Conservation (phyloP, 345 rosid genomes). For the Durio zibethinus region DNA sequence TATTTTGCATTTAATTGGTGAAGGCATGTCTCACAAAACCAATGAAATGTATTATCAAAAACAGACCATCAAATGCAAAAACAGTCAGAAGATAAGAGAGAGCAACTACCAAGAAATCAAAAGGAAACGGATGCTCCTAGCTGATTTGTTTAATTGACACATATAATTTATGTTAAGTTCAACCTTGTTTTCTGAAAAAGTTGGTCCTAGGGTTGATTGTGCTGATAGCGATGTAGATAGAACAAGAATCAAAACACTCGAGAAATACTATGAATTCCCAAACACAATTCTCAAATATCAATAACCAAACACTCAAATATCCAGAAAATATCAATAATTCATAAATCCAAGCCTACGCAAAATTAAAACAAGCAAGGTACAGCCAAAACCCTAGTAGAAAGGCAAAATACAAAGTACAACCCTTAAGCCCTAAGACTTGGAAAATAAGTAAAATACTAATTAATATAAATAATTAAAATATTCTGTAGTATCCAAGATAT, state of each 20-base stretch:
- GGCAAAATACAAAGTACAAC: background rate
- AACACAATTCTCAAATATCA: too few species aligned
- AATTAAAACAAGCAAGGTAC: too few species aligned
- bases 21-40: background rate
- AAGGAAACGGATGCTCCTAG: background rate
- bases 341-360: too few species aligned
- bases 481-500: too few species aligned
- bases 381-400: too few species aligned
- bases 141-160: background rate
- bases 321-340: too few species aligned
- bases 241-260: background rate
- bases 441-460: too few species aligned
- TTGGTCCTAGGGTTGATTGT: background rate
- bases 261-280: background rate
- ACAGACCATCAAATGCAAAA: background rate
- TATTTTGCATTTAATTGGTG: too few species aligned
- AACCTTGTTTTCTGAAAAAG: background rate
- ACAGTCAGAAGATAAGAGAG: background rate
- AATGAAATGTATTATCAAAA: background rate
- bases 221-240: background rate
- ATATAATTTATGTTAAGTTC: background rate
- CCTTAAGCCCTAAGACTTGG: too few species aligned
- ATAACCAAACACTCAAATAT: background rate
- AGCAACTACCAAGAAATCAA: background rate
- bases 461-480: too few species aligned